Evolutionary conservation across 1,284 basidiomycete species (phyloP).

Genomic region (Meripilus lineatus): DNA sequence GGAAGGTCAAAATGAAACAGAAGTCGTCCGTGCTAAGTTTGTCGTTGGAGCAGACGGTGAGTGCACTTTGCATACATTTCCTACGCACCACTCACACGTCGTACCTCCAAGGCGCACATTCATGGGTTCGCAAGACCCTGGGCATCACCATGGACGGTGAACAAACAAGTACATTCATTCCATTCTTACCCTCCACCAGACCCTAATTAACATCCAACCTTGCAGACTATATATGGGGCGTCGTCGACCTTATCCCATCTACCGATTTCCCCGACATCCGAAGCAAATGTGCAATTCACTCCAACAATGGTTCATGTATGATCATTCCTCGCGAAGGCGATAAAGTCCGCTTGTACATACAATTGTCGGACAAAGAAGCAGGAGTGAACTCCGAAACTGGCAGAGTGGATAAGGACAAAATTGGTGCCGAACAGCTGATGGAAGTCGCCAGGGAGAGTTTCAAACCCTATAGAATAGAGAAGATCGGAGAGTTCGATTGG

Average conservation of each 20-base stretch:
- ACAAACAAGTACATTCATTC: conserved; percentile 45
- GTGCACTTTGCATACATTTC: not conserved
- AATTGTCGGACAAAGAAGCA: conserved; percentile 51
- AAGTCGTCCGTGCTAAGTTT: conserved; percentile 49
- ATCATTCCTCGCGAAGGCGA: conserved; percentile 75
- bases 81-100: conserved; percentile 1
- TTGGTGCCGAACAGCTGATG: conserved; percentile 58
- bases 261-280: conserved; percentile 84
- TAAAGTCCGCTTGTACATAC: conserved; percentile 71
- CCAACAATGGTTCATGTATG: conserved; percentile 53
- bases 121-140: conserved; percentile 72
- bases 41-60: conserved; percentile 52
- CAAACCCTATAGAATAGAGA: conserved; percentile 60
- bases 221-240: conserved; percentile 73
- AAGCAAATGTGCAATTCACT: conserved; percentile 59
- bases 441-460: conserved; percentile 65
- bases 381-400: conserved; percentile 42
- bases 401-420: conserved; percentile 56
- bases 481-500: conserved; percentile 64
- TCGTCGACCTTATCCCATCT: conserved; percentile 63
- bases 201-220: conserved; percentile 5
- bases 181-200: not conserved
- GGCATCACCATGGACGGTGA: conserved; percentile 75
- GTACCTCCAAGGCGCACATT: conserved; percentile 56
- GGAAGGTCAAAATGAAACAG: conserved; percentile 26